Evolutionary conservation across 805 yeast species (phyloP), one percentile per base, ranked within the genome.

Genomic region (Candida takata): DNA sequence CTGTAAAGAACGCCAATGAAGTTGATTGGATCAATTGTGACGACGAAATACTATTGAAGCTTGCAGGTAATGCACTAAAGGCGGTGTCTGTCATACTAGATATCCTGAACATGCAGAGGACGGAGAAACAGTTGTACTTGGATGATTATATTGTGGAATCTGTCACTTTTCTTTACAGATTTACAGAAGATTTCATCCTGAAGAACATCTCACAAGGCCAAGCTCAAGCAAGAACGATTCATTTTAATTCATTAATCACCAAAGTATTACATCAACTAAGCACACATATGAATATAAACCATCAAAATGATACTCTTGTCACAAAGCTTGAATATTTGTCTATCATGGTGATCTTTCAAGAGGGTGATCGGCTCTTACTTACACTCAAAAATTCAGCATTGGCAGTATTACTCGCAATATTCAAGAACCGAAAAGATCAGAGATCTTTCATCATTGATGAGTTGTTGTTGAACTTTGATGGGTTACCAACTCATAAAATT

Each of bases 381-480:
- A 36, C 42, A 7, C 37, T 51, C 37, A 49, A 48, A 29, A 31
- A 44, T 23, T 39, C 49, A 8, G 38, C 43, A 11, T 37, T 44
- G 32, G 26, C 38, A 0, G 40, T 57, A 1, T 29, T 60, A 9
- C 10, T 39, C 1, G 40, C 48, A 5, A 52, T 61, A 4, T 60
- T 58, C 36, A 44, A 51, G 3, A 18, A 29, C 3, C 48, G 49
- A 14, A 56, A 61, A 1, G 70, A 67, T 27, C 94, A 85, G 48
- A 59, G 83, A 37, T 56, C 58, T 2, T 80, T 78, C 48, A 65
- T 85, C 5, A 47, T 84, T 7, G 70, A 70, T 35, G 92, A 85
- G 51, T 47, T 82, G 3, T 47, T 80, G 10, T 56, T 67, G 2
- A 70, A 69, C 36, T 57, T 77, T 35, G 74, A 71, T 31, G 65